Evolutionary conservation across 768 basidiomycete species (phyloP).

Genomic region (Tulasnella sp.): DNA sequence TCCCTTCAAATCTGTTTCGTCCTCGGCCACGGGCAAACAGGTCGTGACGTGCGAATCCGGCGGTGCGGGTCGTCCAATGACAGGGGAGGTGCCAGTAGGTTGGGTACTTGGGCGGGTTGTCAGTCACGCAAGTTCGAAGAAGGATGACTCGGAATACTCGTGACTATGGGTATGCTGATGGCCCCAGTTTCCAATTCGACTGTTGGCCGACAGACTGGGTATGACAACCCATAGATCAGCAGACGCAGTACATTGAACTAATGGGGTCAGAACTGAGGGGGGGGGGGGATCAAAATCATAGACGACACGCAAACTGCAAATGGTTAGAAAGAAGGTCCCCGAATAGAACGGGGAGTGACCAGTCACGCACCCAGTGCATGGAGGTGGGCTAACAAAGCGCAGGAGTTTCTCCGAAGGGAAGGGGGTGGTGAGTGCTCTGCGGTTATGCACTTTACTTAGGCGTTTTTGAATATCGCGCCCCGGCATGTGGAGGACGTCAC

Average conservation of each 20-base stretch:
- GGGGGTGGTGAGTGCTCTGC: no score
- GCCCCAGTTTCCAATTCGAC: neutral
- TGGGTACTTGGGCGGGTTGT: neutral
- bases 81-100: neutral
- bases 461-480: no score
- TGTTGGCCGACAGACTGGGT: neutral
- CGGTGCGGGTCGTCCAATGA: conserved; percentile 8
- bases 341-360: neutral
- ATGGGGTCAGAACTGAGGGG: no score
- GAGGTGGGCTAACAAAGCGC: neutral
- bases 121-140: neutral
- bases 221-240: neutral
- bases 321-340: neutral
- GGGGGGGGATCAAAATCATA: no score
- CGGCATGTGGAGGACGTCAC: neutral
- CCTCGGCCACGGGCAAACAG: neutral
- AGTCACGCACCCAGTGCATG: neutral
- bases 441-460: neutral
- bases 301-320: neutral
- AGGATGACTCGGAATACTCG: neutral
- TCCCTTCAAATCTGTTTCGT: neutral
- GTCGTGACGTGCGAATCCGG: neutral
- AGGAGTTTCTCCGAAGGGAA: neutral
- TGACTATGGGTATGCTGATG: neutral
- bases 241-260: neutral